Percentiles rank a stretch among this genome's conserved stretches.
Evolutionary conservation across 106 monocot species (phyloP).

Genomic region (Acorus calamus): DNA sequence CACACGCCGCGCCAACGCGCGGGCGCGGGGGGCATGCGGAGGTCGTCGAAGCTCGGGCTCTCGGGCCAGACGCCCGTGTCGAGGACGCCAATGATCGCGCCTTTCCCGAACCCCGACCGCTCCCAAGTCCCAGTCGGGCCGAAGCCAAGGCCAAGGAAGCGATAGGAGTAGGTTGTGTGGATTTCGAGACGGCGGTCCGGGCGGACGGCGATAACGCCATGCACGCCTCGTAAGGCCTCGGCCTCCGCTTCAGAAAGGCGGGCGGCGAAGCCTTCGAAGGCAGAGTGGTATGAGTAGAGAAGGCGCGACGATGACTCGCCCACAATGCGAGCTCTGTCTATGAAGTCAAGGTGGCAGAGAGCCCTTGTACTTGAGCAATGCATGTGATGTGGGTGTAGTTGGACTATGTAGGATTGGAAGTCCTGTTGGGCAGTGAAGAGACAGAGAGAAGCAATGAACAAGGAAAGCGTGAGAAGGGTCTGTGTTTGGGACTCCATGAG

Average conservation of each 20-base stretch:
- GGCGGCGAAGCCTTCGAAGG: constrained; percentile 71
- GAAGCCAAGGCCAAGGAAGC: constrained; percentile 51
- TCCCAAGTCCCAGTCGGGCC: constrained; percentile 29
- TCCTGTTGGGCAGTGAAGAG: not conserved
- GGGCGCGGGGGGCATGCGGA: constrained; percentile 49
- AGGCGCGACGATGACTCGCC: constrained; percentile 29
- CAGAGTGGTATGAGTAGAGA: constrained; percentile 67
- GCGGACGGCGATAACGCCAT: constrained; percentile 51
- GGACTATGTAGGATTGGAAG: constrained; percentile 66
- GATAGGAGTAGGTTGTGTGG: constrained; percentile 75
- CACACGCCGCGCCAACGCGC: constrained; percentile 61
- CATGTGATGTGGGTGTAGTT: constrained; percentile 36
- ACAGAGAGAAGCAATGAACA: not conserved
- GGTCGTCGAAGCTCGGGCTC: constrained; percentile 72
- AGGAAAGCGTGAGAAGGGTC: not conserved
- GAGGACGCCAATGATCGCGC: constrained; percentile 62
- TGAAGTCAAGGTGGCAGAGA: constrained; percentile 75
- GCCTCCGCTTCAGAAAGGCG: constrained; percentile 37
- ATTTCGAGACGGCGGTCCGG: constrained; percentile 42
- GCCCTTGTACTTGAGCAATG: constrained; percentile 1
- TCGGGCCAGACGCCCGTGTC: constrained; percentile 97
- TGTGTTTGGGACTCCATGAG: not conserved
- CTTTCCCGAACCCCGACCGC: constrained; percentile 24
- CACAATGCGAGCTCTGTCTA: constrained; percentile 10
- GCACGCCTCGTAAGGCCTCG: constrained; percentile 10